phyloP scores from a whole-genome alignment of 2,329 filamentous ascomycete genomes.

The Phaeosphaeriaceae sp. region DNA sequence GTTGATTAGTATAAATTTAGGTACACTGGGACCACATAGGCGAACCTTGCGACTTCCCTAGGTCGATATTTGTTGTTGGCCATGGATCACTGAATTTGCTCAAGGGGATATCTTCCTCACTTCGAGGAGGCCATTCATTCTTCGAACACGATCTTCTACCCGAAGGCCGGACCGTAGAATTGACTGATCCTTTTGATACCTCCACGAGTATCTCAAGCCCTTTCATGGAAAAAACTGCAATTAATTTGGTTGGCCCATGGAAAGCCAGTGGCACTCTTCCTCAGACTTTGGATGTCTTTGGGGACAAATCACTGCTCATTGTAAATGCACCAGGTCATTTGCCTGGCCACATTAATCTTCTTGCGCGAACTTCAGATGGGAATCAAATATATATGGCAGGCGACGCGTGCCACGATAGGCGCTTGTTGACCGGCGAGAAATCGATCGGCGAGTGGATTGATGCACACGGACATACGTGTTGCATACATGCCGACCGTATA shows the following conservation, averaged over 20 bases:
- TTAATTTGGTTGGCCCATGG: constrained; percentile 48
- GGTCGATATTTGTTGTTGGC: constrained; percentile 50
- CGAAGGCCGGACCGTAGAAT: constrained; percentile 50
- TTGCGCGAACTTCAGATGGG: constrained; percentile 48
- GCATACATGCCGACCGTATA: constrained; percentile 60
- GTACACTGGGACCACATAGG: constrained; percentile 54
- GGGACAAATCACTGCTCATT: constrained; percentile 56
- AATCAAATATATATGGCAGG: constrained; percentile 59
- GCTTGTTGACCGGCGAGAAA: constrained; percentile 60
- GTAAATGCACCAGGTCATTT: constrained; percentile 61
- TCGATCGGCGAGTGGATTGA: constrained; percentile 60
- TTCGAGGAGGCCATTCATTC: constrained; percentile 42
- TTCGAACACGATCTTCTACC: constrained; percentile 57
- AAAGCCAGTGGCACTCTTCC: constrained; percentile 52
- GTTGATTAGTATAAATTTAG: constrained; percentile 21
- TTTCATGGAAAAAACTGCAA: not conserved
- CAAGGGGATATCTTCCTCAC: constrained; percentile 24
- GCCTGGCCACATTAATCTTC: constrained; percentile 60
- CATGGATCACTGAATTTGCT: constrained; percentile 34
- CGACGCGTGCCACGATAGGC: constrained; percentile 61
- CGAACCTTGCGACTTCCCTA: constrained; percentile 46
- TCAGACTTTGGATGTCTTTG: constrained; percentile 56
- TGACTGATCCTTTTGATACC: constrained; percentile 43
- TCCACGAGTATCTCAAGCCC: not conserved
- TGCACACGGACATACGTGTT: constrained; percentile 52